A percentile compares a stretch with the other conserved stretches of the same genome.
Evolutionary conservation across 208 protist species (phyloP).

Genomic region (Tetramitus jugosus): DNA sequence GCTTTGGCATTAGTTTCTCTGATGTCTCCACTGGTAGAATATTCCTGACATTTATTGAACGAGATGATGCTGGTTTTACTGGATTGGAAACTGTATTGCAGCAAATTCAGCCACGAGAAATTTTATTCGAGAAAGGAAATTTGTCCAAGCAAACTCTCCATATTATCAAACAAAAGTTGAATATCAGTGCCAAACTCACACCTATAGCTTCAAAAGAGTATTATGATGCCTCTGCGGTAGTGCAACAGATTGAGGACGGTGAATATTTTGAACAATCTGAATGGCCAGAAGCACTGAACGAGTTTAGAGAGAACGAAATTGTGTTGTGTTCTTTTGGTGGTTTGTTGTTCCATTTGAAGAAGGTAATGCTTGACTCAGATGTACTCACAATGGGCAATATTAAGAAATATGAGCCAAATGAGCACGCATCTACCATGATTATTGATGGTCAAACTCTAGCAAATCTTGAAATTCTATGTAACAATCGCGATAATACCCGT

Average conservation of each 20-base stretch:
- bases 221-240: not conserved
- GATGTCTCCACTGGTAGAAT: conserved; percentile 38
- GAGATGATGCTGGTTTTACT: conserved; percentile 15
- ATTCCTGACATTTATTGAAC: not conserved
- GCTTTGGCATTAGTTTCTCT: conserved; percentile 31
- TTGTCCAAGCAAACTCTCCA: not conserved
- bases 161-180: not conserved
- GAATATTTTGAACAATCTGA: conserved; percentile 9
- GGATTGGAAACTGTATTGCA: conserved; percentile 41
- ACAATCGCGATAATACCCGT: not conserved
- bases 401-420: conserved; percentile 27
- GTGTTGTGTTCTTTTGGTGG: conserved; percentile 28
- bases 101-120: conserved; percentile 30
- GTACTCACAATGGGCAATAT: conserved; percentile 18
- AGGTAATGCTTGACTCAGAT: conserved; percentile 17
- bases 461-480: conserved; percentile 36
- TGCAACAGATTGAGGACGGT: not conserved
- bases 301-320: conserved; percentile 22
- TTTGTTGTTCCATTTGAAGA: conserved; percentile 12
- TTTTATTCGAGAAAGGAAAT: conserved; percentile 28
- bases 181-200: not conserved
- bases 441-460: conserved; percentile 31
- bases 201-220: conserved; percentile 1
- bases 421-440: not conserved
- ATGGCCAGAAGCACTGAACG: not conserved